Percentiles rank a stretch among this genome's conserved stretches.
Evolutionary conservation across 2,329 filamentous ascomycete genomes (phyloP).

Genomic region (Aspergillus ustus): DNA sequence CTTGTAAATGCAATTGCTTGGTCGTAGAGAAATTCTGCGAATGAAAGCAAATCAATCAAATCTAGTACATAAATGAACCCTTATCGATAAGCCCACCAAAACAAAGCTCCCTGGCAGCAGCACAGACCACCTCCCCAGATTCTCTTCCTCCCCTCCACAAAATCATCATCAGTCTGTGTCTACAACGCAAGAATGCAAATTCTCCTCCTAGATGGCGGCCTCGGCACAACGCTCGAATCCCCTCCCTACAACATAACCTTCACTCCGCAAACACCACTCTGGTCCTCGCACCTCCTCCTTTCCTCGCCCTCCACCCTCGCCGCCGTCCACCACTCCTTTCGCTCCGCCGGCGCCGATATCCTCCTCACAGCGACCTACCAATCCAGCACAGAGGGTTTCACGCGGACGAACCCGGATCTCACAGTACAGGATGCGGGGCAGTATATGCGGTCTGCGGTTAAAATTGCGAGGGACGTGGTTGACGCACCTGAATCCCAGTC

Average conservation of each 20-base stretch:
- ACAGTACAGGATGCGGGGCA: conserved; percentile 42
- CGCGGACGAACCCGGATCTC: conserved; percentile 57
- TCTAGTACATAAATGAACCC: not conserved
- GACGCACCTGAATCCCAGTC: not conserved
- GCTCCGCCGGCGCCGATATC: conserved; percentile 62
- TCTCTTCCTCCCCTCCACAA: not conserved
- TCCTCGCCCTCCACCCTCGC: conserved; percentile 56
- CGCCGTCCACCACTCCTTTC: conserved; percentile 62
- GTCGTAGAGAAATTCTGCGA: not conserved
- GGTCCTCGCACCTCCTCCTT: conserved; percentile 70
- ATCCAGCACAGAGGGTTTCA: conserved; percentile 62
- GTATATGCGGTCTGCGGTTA: conserved; percentile 48
- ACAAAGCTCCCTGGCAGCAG: not conserved
- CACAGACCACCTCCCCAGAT: not conserved
- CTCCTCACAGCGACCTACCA: conserved; percentile 72
- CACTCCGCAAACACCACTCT: conserved; percentile 59
- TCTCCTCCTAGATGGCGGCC: conserved; percentile 66
- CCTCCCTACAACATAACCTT: conserved; percentile 59
- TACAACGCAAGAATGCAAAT: conserved; percentile 34
- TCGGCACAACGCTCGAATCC: conserved; percentile 69
- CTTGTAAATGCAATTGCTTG: not conserved
- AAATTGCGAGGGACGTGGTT: conserved; percentile 42
- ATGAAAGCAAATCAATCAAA: not conserved
- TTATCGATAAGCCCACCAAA: conserved; percentile 4
- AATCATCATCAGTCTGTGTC: conserved; percentile 7